A percentile compares a stretch with the other conserved stretches of the same genome.
Conservation (phyloP, 805 yeast genomes). For the Nakazawaea wickerhamii region DNA sequence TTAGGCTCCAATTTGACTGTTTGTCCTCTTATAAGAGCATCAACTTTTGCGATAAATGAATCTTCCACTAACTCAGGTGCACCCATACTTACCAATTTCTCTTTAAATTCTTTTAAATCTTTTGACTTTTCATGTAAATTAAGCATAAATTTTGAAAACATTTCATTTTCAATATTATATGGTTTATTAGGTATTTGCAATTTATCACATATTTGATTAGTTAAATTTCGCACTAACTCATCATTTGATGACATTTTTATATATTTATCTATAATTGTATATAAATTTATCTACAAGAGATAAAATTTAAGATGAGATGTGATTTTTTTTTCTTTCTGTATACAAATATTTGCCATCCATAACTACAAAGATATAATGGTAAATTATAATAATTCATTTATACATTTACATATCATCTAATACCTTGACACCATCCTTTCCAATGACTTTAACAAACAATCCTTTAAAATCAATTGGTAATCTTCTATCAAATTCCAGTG, state of each 20-base stretch:
- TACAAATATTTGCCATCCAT: no score
- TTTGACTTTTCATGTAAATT: slow-evolving; percentile 11
- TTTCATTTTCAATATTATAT: slow-evolving; percentile 10
- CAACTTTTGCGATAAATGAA: background rate
- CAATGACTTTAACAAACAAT: slow-evolving; percentile 28
- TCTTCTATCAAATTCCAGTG: slow-evolving; percentile 74
- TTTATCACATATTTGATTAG: slow-evolving; percentile 5
- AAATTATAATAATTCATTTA: background rate
- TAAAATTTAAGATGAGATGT: background rate
- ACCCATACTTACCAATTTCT: slow-evolving; percentile 12
- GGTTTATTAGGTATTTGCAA: slow-evolving; percentile 6
- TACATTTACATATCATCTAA: slow-evolving; percentile 17
- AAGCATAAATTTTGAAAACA: slow-evolving; percentile 13
- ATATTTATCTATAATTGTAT: background rate
- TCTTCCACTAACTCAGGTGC: slow-evolving; percentile 13
- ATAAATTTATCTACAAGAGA: background rate
- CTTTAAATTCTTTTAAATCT: slow-evolving; percentile 12
- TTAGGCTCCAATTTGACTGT: no score
- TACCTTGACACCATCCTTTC: slow-evolving; percentile 28
- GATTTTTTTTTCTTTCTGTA: background rate
- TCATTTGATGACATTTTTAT: background rate
- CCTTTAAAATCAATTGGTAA: slow-evolving; percentile 96
- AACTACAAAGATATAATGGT: no score
- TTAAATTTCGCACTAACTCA: background rate
- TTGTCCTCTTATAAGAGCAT: background rate